These are phyloP conservation scores for Dioscorea alata DNA, from an alignment of 106 monocot species.

Conservation along the genomic window DNA sequence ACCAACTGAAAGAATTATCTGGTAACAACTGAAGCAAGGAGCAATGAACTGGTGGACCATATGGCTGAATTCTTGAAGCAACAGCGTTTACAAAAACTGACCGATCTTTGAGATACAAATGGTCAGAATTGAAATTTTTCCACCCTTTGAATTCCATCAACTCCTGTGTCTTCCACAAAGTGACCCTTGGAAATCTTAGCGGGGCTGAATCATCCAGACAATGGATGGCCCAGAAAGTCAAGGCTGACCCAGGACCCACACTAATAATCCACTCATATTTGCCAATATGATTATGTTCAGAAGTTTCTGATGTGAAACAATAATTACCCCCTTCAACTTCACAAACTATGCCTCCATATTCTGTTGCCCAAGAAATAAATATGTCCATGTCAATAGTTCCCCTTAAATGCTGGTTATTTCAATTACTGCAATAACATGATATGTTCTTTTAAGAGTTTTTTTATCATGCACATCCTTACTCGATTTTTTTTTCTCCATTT, in stretches of 20 bases:
- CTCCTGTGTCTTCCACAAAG: conserved; percentile 67
- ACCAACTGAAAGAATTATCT: conserved; percentile 57
- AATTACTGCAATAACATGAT: conserved; percentile 76
- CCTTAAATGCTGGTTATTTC: conserved; percentile 63
- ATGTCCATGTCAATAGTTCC: conserved; percentile 55
- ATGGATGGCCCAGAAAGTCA: conserved; percentile 81
- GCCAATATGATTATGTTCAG: conserved; percentile 37
- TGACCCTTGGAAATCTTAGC: conserved; percentile 72
- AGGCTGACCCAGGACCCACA: conserved; percentile 44
- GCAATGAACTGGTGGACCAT: conserved; percentile 60
- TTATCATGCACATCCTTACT: conserved; percentile 35
- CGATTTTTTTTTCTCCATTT: conserved; percentile 31
- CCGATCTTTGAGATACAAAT: conserved; percentile 8
- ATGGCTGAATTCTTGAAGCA: conserved; percentile 39
- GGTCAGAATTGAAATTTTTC: conserved; percentile 3
- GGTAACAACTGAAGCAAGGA: conserved; percentile 72
- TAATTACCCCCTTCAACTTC: conserved; percentile 22
- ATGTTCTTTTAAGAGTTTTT: conserved; percentile 31
- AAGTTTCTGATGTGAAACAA: conserved; percentile 21
- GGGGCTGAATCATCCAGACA: conserved; percentile 80
- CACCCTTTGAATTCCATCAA: conserved; percentile 16
- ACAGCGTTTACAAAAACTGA: conserved; percentile 56
- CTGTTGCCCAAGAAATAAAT: conserved; percentile 70
- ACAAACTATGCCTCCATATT: conserved; percentile 35
- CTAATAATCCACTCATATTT: conserved; percentile 83